Conservation (phyloP, 2,329 filamentous ascomycete genomes). For the Aureobasidium leucospermi region DNA sequence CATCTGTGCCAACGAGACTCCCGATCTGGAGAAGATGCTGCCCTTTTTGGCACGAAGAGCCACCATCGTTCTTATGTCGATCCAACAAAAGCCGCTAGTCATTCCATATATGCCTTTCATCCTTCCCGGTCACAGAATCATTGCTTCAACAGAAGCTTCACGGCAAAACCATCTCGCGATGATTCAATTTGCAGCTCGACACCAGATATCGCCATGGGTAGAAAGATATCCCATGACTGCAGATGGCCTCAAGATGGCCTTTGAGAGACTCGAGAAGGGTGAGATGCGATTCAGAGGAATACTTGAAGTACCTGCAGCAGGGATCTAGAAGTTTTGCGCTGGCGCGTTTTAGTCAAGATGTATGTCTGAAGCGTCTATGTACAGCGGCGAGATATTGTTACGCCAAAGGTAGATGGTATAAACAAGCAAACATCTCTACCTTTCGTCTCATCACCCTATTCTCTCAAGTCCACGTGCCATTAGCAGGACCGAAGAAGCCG, state of each 20-base stretch:
- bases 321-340: neutral
- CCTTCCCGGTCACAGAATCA: conserved; percentile 27
- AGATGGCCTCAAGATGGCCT: conserved; percentile 35
- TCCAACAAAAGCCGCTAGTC: conserved; percentile 24
- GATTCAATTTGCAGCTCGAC: conserved; percentile 37
- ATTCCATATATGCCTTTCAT: conserved; percentile 29
- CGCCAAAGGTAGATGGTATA: too few relatives aligned
- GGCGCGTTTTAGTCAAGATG: too few relatives aligned
- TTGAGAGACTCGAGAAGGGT: conserved; percentile 33
- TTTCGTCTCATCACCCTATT: too few relatives aligned
- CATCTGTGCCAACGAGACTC: conserved; percentile 25
- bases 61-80: conserved; percentile 29
- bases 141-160: conserved; percentile 27
- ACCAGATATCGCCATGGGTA: conserved; percentile 37
- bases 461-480: conserved; percentile 19
- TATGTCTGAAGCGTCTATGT: too few relatives aligned
- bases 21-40: conserved; percentile 21
- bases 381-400: too few relatives aligned
- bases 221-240: conserved; percentile 36
- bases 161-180: conserved; percentile 30
- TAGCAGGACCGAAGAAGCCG: conserved; percentile 54
- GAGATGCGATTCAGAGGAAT: conserved; percentile 42
- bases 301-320: conserved; percentile 15
- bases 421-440: too few relatives aligned
- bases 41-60: conserved; percentile 25